phyloP scores from a whole-genome alignment of 768 basidiomycete species.

The Phylloporus scabripes region DNA sequence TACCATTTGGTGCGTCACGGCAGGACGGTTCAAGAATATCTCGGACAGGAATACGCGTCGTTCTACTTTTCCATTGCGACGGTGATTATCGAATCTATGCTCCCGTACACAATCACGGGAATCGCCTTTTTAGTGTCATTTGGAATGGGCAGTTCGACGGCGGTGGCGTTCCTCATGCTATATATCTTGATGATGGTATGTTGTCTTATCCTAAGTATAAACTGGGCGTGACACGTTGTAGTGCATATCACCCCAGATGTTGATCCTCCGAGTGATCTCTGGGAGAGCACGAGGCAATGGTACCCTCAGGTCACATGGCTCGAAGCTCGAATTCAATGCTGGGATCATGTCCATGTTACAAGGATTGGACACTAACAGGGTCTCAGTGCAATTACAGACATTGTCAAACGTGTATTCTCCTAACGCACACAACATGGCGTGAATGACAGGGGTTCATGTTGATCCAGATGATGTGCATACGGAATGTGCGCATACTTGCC shows the following conservation, averaged over 20 bases:
- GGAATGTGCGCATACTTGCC: neutral
- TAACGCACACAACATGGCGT: neutral
- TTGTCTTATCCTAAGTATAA: neutral
- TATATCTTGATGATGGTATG: constrained; percentile 21
- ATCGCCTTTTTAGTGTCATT: constrained; percentile 21
- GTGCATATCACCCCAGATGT: constrained; percentile 26
- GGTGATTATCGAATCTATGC: constrained; percentile 20
- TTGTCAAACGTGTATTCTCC: neutral
- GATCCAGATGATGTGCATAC: neutral
- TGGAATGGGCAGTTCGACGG: constrained; percentile 11
- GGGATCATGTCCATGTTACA: neutral
- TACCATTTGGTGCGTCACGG: constrained; percentile 14
- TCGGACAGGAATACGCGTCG: constrained; percentile 16
- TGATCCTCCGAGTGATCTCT: constrained; percentile 22
- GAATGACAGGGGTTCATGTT: neutral
- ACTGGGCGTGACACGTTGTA: neutral
- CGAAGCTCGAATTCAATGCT: constrained; percentile 11
- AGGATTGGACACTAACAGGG: neutral
- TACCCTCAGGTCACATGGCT: neutral
- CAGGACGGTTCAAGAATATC: neutral
- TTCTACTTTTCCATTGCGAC: constrained; percentile 12
- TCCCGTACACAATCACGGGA: constrained; percentile 23
- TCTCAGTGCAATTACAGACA: neutral
- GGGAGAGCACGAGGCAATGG: constrained; percentile 12
- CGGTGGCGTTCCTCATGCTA: constrained; percentile 9